phyloP scores from a whole-genome alignment of 495 filamentous ascomycete genomes.

The Mycothermus thermophilus region DNA sequence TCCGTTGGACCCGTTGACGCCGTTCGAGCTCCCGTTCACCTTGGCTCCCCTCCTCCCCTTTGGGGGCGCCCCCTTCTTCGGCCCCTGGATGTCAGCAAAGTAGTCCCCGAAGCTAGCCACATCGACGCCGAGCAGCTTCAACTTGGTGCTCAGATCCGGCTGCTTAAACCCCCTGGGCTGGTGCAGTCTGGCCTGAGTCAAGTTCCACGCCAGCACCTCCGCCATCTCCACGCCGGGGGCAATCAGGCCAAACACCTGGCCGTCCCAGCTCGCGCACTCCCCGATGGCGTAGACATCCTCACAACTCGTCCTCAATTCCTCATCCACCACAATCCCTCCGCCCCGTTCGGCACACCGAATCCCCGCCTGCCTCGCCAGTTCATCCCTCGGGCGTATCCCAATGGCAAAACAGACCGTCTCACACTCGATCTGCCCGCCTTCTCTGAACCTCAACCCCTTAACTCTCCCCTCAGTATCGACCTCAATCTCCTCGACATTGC shows the following conservation, averaged over 20 bases:
- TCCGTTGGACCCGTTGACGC: conserved; percentile 38
- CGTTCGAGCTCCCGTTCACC: conserved; percentile 4
- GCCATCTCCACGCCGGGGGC: conserved; percentile 95
- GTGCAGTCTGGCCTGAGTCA: conserved; percentile 69
- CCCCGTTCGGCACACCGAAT: conserved; percentile 65
- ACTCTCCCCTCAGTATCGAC: conserved; percentile 53
- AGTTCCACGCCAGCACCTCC: conserved; percentile 86
- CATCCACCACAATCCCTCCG: conserved; percentile 62
- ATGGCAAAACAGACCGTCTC: conserved; percentile 88
- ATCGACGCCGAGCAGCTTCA: conserved; percentile 87
- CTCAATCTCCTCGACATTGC: conserved; percentile 60
- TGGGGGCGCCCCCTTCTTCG: conserved; percentile 52
- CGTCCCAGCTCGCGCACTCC: conserved; percentile 91
- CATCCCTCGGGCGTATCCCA: conserved; percentile 74
- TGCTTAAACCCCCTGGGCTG: conserved; percentile 58
- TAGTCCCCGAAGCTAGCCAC: conserved; percentile 95
- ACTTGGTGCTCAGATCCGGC: conserved; percentile 84
- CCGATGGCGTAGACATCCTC: conserved; percentile 80
- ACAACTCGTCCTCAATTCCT: conserved; percentile 55
- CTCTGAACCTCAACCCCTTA: conserved; percentile 66
- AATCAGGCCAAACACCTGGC: conserved; percentile 85
- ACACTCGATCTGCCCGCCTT: conserved; percentile 71
- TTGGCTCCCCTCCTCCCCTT: conserved; percentile 27
- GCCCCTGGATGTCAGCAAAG: conserved; percentile 84
- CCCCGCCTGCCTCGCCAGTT: conserved; percentile 54